Evolutionary conservation across 1,139 yeast genomes (phyloP).

Genomic region (Zhuliangozyma parablackwelliae): DNA sequence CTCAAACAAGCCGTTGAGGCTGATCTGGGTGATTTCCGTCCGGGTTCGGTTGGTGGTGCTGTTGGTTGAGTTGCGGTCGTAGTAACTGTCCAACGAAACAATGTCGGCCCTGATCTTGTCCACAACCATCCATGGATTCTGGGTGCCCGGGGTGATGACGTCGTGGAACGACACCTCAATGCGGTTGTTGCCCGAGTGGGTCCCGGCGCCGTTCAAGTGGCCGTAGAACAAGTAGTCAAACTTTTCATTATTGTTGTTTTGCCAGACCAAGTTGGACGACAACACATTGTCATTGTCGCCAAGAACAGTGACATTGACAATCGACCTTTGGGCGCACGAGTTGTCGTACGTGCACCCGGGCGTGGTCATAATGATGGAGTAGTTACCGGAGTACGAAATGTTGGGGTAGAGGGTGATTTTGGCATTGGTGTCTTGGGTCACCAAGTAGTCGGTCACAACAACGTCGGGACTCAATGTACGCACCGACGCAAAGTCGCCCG

Average conservation of each 20-base stretch:
- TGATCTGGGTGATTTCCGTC: constrained; percentile 23
- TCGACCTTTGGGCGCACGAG: constrained; percentile 69
- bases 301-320: constrained; percentile 69
- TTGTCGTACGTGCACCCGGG: constrained; percentile 79
- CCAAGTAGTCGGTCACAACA: constrained; percentile 25
- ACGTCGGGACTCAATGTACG: constrained; percentile 15
- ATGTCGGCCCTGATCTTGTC: constrained; percentile 61
- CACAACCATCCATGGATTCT: constrained; percentile 59
- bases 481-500: constrained; percentile 33
- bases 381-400: constrained; percentile 69
- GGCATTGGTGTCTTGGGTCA: constrained; percentile 27
- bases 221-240: constrained; percentile 79
- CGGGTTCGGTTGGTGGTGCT: constrained; percentile 16
- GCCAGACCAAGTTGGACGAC: constrained; percentile 50
- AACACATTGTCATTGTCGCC: constrained; percentile 44
- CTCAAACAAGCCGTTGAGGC: constrained; percentile 75
- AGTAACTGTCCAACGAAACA: constrained; percentile 44
- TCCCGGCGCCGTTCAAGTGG: constrained; percentile 48
- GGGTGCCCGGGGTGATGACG: constrained; percentile 21
- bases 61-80: constrained; percentile 26
- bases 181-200: constrained; percentile 40
- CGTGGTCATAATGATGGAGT: constrained; percentile 67
- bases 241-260: constrained; percentile 74
- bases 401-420: constrained; percentile 66
- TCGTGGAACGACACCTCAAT: constrained; percentile 43